A percentile compares a stretch with the other conserved stretches of the same genome.
Evolutionary conservation across 106 monocot species (phyloP).

Genomic region (Phalaenopsis aphrodite): DNA sequence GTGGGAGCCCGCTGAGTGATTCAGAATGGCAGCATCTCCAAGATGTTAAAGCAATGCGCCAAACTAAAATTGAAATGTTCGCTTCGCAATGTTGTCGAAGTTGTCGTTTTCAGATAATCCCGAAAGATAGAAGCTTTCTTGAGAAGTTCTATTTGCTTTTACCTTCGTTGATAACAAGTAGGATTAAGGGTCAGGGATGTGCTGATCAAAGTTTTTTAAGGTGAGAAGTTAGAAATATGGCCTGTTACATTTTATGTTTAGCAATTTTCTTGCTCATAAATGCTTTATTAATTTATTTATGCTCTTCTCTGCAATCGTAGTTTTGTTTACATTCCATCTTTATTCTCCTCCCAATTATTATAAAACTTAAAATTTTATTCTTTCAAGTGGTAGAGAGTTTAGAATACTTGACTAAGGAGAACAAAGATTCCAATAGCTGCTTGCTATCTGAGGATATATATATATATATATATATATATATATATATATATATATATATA

Average conservation of each 20-base stretch:
- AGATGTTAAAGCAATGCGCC: slow-evolving; percentile 4
- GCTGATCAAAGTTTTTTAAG: slow-evolving; percentile 29
- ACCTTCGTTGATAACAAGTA: slow-evolving; percentile 41
- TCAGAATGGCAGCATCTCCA: slow-evolving; percentile 42
- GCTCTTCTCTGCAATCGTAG: not conserved
- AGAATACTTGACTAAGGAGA: no score
- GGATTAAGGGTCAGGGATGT: slow-evolving; percentile 16
- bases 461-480: no score
- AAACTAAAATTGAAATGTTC: slow-evolving; percentile 34
- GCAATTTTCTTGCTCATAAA: not conserved
- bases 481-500: no score
- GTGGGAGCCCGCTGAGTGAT: slow-evolving; percentile 60
- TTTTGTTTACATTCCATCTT: not conserved
- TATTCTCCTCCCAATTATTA: not conserved
- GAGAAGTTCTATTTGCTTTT: slow-evolving; percentile 59
- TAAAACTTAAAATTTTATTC: not conserved
- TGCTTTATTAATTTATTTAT: not conserved
- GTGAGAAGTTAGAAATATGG: slow-evolving; percentile 23
- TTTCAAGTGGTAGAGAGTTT: no score
- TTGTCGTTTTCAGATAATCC: slow-evolving; percentile 79
- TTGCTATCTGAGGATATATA: no score
- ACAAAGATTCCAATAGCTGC: no score
- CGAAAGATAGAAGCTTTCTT: slow-evolving; percentile 25
- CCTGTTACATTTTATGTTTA: not conserved
- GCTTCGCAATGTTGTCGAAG: slow-evolving; percentile 65